Evolutionary conservation across 495 filamentous ascomycete species (phyloP), one percentile per base, ranked within the genome.

Genomic region (Podospora pseudopauciseta): DNA sequence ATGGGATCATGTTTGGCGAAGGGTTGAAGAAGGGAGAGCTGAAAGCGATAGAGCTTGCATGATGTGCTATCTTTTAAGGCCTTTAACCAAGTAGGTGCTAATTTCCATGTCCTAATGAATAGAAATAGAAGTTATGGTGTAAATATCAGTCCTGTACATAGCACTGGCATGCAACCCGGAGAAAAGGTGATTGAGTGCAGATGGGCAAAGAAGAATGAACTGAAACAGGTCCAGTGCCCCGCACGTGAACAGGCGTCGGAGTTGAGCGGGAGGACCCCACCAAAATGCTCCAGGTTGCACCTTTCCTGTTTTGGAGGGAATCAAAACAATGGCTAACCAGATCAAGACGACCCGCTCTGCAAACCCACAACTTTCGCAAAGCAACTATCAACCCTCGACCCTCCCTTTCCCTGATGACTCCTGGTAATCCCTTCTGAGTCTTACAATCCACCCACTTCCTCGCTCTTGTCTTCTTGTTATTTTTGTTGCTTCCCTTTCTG

Each of bases 321-420:
- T 76, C 74, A 77, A 77, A 76, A 76, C 74, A 77, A 76, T 70
- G 64, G 59, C 70, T 69, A 72, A 26, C 69, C 69, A 9, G 32
- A 64, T 67, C 19, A 59, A 70, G 65, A 26, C 61, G 63, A 57
- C 67, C 64, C 66, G 56, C 66, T 58, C 55, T 9, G 7, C 55
- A 26, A 72, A 74, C 71, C 73, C 74, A 76, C 74, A 76, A 73
- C 69, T 66, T 68, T 44, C 28, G 61, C 60, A 65, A 54, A 60
- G 55, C 67, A 53, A 67, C 67, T 66, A 70, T 64, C 19, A 53
- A 68, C 56, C 39, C 58, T 58, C 28, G 72, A 61, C 69, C 55
- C 56, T 66, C 69, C 55, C 56, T 66, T 58, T 59, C 64, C 53
- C 56, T 58, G 30, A 66, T 63, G n/a, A n/a, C 30, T 39, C 7